Evolutionary conservation across 2,329 filamentous ascomycete genomes (phyloP).

Genomic region (Neofusicoccum kwambonambiense): DNA sequence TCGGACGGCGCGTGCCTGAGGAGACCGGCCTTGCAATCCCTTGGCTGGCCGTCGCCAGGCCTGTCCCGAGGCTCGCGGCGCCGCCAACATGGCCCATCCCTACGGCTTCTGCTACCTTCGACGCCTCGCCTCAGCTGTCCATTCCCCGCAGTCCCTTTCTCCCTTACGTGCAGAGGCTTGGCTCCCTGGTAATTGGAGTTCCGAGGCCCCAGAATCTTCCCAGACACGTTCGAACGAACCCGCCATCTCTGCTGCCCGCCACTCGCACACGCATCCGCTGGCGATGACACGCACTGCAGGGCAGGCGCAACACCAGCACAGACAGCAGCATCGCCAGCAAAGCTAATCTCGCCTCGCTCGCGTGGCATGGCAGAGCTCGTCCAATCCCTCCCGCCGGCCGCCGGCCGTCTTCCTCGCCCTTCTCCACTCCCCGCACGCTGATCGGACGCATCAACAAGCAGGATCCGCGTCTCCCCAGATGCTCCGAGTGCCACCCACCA

Average conservation of each 20-base stretch:
- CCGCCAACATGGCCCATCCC: neutral
- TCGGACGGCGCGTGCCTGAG: neutral
- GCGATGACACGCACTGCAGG: neutral
- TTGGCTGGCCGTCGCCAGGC: neutral
- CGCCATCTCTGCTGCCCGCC: neutral
- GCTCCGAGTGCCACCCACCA: neutral
- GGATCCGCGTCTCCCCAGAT: neutral
- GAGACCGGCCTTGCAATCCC: neutral
- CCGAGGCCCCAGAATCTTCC: too few species aligned
- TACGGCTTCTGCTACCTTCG: neutral
- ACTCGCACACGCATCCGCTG: neutral
- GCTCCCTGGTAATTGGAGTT: neutral
- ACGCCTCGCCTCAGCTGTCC: neutral
- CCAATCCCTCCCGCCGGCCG: neutral
- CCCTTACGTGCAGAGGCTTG: neutral
- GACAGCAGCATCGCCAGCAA: neutral
- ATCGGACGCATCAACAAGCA: neutral
- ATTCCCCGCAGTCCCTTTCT: neutral
- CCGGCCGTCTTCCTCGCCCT: neutral
- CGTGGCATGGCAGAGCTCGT: neutral
- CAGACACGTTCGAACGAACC: too few species aligned
- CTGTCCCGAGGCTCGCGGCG: neutral
- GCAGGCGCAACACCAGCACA: neutral
- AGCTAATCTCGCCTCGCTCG: neutral
- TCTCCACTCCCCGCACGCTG: neutral